These are phyloP conservation scores for Pachysolen tannophilus DNA, from an alignment of 805 yeast species.

Conservation along the genomic window DNA sequence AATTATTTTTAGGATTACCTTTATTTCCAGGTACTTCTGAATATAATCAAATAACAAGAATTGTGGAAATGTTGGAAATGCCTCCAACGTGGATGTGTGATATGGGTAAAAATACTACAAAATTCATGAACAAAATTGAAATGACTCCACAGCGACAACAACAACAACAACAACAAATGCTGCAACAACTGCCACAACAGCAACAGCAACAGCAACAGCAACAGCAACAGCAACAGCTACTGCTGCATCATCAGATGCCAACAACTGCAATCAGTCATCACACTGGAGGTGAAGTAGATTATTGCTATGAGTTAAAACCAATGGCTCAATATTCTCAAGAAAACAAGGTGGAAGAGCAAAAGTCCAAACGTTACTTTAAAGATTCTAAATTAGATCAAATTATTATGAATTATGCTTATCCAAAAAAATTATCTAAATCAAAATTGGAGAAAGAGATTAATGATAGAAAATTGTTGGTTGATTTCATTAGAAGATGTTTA, in stretches of 20 bases:
- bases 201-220: too few relatives aligned
- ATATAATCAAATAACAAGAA: constrained; percentile 80
- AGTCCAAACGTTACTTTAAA: constrained; percentile 79
- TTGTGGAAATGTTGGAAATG: constrained; percentile 69
- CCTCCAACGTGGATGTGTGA: constrained; percentile 98
- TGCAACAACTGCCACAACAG: too few relatives aligned
- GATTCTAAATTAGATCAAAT: constrained; percentile 60
- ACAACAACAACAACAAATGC: constrained; percentile 19
- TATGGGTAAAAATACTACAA: constrained; percentile 77
- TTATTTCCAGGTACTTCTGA: constrained; percentile 93
- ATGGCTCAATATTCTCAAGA: constrained; percentile 43
- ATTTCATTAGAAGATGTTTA: constrained; percentile 70
- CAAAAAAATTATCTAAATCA: constrained; percentile 44
- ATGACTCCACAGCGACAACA: too few relatives aligned
- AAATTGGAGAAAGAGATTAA: constrained; percentile 64
- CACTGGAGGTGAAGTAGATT: too few relatives aligned
- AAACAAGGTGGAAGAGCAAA: constrained; percentile 54
- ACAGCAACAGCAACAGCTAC: neutral
- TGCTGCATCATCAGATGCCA: too few relatives aligned
- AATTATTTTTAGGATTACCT: constrained; percentile 73
- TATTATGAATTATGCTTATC: constrained; percentile 65
- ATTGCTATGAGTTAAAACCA: constrained; percentile 25
- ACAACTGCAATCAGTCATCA: too few relatives aligned
- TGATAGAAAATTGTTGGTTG: constrained; percentile 64
- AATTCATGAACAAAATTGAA: constrained; percentile 60